Conservation (phyloP, 2,329 filamentous ascomycete genomes). For the Ophiostoma himal-ulmi region DNA sequence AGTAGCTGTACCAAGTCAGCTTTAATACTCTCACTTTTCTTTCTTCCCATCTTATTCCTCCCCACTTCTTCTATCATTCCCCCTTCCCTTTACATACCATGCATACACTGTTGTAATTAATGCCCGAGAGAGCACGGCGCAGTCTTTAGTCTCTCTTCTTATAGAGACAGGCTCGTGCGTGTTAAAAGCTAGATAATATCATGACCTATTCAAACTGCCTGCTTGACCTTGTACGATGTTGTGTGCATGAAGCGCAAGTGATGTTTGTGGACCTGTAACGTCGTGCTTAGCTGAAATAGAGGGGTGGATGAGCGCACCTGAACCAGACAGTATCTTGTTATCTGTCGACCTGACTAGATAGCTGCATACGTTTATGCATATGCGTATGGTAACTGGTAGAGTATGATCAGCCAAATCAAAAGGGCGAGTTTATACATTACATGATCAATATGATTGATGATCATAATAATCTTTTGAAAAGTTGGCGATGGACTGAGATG, state of each 20-base stretch:
- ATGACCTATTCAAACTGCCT: neutral
- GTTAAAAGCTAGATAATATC: slow-evolving; percentile 12
- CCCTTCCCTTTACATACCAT: neutral
- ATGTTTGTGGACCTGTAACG: neutral
- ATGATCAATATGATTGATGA: neutral
- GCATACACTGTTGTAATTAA: slow-evolving; percentile 23
- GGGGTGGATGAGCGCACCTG: neutral
- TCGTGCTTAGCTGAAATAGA: neutral
- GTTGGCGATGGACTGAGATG: neutral
- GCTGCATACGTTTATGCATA: neutral
- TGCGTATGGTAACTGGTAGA: neutral
- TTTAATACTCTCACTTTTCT: neutral
- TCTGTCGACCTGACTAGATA: neutral
- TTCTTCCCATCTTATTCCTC: neutral
- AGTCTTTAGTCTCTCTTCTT: slow-evolving; percentile 10
- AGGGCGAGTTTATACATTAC: neutral
- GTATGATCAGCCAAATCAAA: neutral
- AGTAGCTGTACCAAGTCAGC: neutral
- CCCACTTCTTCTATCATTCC: neutral
- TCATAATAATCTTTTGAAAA: neutral
- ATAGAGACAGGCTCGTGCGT: neutral
- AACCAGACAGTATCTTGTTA: neutral
- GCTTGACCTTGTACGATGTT: neutral
- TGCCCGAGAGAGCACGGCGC: slow-evolving; percentile 11
- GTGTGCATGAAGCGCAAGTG: neutral